phyloP scores from a whole-genome alignment of 768 basidiomycete species.

The Podaxis carcinomalis region DNA sequence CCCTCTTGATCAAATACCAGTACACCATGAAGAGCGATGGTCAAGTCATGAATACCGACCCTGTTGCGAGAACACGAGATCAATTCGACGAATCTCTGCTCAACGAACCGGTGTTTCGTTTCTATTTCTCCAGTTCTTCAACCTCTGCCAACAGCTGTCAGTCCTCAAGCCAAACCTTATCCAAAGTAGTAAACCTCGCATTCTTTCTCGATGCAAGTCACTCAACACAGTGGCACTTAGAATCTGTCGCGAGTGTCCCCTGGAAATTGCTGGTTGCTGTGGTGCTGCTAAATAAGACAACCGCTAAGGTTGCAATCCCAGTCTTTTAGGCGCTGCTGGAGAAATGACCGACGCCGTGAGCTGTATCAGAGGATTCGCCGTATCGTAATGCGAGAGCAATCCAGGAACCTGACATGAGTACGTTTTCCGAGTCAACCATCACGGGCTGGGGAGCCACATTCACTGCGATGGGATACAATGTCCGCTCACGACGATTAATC shows the following conservation, averaged over 20 bases:
- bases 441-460: constrained; percentile 41
- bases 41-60: background rate
- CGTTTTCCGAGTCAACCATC: constrained; percentile 30
- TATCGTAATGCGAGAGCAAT: background rate
- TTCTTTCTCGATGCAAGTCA: background rate
- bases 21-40: too few species aligned
- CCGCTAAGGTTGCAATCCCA: constrained; percentile 59
- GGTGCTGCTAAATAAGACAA: constrained; percentile 67
- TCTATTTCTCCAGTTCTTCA: constrained; percentile 21
- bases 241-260: constrained; percentile 48
- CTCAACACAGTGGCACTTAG: constrained; percentile 24
- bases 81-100: background rate
- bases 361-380: constrained; percentile 47
- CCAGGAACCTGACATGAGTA: background rate
- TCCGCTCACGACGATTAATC: constrained; percentile 53
- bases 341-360: constrained; percentile 54
- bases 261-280: constrained; percentile 71
- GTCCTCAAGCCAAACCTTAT: constrained; percentile 32
- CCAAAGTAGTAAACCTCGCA: constrained; percentile 26
- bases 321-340: constrained; percentile 54
- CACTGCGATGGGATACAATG: constrained; percentile 56
- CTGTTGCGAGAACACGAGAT: background rate
- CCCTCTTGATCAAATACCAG: too few species aligned
- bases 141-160: constrained; percentile 20
- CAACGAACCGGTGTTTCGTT: constrained; percentile 24